Evolutionary conservation across 2,329 filamentous ascomycete species (phyloP).

Genomic region (Chrysoporthe austroafricana): DNA sequence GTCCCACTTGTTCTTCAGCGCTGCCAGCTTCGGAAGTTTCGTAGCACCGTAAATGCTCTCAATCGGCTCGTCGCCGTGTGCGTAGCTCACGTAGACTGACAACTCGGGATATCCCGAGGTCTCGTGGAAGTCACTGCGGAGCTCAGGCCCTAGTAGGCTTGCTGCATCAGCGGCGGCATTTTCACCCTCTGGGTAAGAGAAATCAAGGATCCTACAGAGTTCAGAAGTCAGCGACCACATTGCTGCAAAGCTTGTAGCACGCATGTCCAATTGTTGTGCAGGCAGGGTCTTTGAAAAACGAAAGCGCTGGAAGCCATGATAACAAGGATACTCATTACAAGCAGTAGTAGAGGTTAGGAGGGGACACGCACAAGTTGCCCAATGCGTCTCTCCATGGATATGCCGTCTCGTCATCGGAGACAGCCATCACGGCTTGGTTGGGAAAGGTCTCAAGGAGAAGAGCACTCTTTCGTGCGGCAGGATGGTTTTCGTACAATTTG

Average conservation of each 20-base stretch:
- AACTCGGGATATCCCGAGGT: not conserved
- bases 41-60: not conserved
- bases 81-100: constrained; percentile 11
- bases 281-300: not conserved
- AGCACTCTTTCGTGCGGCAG: constrained; percentile 29
- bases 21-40: constrained; percentile 4
- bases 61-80: not conserved
- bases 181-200: not conserved
- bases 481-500: constrained; percentile 44
- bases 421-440: constrained; percentile 31
- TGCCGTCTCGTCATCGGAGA: not conserved
- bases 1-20: constrained; percentile 4
- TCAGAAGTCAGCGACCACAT: not conserved
- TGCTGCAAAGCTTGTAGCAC: not conserved
- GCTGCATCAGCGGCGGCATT: not conserved
- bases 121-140: not conserved
- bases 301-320: too few relatives aligned
- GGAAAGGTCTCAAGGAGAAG: constrained; percentile 48
- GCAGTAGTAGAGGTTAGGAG: not conserved
- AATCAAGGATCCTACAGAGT: not conserved
- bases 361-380: not conserved
- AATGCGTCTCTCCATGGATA: constrained; percentile 7
- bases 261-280: not conserved
- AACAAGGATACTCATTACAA: not conserved
- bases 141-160: constrained; percentile 3